Conservation (phyloP, 2,329 filamentous ascomycete genomes). For the Stemphylium lycopersici region DNA sequence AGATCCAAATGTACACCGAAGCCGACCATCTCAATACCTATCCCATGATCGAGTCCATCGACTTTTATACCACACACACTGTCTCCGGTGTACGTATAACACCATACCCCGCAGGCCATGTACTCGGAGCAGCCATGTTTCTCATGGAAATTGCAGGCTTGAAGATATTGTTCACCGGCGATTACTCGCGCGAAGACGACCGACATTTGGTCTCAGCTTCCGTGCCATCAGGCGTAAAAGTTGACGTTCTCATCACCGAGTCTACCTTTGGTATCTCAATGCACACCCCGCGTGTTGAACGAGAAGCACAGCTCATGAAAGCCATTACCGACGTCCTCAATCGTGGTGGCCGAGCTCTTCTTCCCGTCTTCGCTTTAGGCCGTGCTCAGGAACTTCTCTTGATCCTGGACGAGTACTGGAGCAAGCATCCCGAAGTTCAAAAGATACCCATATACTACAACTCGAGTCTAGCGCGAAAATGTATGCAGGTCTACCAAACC, state of each 20-base stretch:
- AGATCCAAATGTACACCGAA: slow-evolving; percentile 83
- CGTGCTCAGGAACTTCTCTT: slow-evolving; percentile 91
- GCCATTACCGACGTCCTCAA: slow-evolving; percentile 90
- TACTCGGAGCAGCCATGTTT: slow-evolving; percentile 98
- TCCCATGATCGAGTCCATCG: slow-evolving; percentile 93
- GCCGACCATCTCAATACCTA: slow-evolving; percentile 94
- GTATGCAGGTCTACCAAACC: slow-evolving; percentile 98
- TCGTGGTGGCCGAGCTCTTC: slow-evolving; percentile 86
- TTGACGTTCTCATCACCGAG: slow-evolving; percentile 96
- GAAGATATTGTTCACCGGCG: slow-evolving; percentile 96
- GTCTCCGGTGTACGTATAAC: slow-evolving; percentile 97
- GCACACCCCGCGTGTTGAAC: slow-evolving; percentile 86
- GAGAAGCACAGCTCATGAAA: slow-evolving; percentile 94
- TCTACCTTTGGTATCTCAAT: slow-evolving; percentile 96
- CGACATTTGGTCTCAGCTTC: slow-evolving; percentile 93
- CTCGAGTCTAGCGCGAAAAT: slow-evolving; percentile 90
- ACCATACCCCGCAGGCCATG: slow-evolving; percentile 94
- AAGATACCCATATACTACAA: slow-evolving; percentile 97
- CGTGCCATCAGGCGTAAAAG: slow-evolving; percentile 85
- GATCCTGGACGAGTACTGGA: slow-evolving; percentile 97
- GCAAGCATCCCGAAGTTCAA: slow-evolving; percentile 83
- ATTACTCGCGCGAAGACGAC: slow-evolving; percentile 96
- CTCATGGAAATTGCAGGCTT: slow-evolving; percentile 95
- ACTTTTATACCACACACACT: slow-evolving; percentile 97
- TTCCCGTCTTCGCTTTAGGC: slow-evolving; percentile 94